Percentiles rank a stretch among this genome's conserved stretches.
These are phyloP conservation scores for Aegle marmelos DNA, from an alignment of 345 rosid genomes.

Conservation along the genomic window DNA sequence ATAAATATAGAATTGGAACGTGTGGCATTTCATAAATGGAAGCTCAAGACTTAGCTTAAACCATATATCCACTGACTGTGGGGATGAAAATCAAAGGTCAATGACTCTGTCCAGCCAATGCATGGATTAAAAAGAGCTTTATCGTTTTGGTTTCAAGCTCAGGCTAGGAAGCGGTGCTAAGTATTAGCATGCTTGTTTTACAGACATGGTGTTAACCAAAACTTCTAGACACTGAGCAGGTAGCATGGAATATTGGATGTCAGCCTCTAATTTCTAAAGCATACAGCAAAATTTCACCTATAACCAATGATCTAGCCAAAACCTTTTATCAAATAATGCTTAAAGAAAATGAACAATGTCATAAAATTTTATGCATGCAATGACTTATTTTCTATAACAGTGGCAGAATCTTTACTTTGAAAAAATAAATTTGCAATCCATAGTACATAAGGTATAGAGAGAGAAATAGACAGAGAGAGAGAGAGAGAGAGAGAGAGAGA, in stretches of 20 bases:
- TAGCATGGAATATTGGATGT: background rate
- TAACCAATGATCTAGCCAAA: background rate
- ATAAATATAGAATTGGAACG: background rate
- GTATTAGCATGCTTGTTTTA: background rate
- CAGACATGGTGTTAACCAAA: background rate
- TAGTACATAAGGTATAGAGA: background rate
- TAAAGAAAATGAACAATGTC: background rate
- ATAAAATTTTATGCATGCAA: background rate
- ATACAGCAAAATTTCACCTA: background rate
- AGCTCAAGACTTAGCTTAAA: background rate
- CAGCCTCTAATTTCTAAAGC: conserved; percentile 1
- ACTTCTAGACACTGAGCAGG: background rate
- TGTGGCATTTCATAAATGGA: background rate
- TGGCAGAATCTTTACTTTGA: background rate
- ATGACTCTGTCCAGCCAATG: background rate
- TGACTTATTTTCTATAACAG: background rate
- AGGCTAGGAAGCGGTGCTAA: background rate
- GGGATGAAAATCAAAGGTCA: background rate
- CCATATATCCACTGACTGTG: background rate
- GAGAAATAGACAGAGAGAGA: background rate
- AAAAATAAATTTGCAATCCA: background rate
- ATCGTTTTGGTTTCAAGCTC: background rate
- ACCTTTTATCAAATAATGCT: background rate
- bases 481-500: background rate
- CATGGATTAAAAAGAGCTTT: background rate